Evolutionary conservation across 176 grass and related monocot genomes (phyloP).

Genomic region (Aegilops speltoides): DNA sequence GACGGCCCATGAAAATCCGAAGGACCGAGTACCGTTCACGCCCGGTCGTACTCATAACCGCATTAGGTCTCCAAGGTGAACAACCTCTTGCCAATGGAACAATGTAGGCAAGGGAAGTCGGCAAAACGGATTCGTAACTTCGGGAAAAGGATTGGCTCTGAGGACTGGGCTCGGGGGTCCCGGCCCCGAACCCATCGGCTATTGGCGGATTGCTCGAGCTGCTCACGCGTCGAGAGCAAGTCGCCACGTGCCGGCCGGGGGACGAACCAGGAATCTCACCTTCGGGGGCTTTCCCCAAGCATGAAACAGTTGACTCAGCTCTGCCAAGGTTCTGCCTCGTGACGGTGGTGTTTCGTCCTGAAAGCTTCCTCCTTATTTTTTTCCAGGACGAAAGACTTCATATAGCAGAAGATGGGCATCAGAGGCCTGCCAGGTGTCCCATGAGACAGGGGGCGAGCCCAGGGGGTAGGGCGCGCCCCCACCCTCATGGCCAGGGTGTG

Average conservation of each 20-base stretch:
- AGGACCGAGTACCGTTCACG: constrained; percentile 55
- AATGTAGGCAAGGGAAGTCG: constrained; percentile 74
- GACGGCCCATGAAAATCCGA: constrained; percentile 57
- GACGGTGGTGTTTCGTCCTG: too few species aligned
- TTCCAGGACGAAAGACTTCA: too few species aligned
- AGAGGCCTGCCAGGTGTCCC: too few species aligned
- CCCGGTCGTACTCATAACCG: constrained; percentile 61
- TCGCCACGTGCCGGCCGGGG: constrained; percentile 20
- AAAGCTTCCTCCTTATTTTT: too few species aligned
- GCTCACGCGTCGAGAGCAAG: constrained; percentile 29
- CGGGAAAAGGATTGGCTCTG: constrained; percentile 76
- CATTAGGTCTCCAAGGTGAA: constrained; percentile 77
- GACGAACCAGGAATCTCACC: constrained; percentile 8
- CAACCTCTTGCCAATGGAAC: constrained; percentile 59
- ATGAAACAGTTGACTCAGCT: too few species aligned
- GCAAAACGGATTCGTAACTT: constrained; percentile 84
- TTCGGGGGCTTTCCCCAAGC: too few species aligned
- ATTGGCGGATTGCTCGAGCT: constrained; percentile 35
- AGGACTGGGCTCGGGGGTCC: constrained; percentile 63
- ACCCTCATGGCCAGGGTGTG: too few species aligned
- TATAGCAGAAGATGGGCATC: too few species aligned
- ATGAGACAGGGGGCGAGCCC: too few species aligned
- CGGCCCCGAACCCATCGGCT: constrained; percentile 42
- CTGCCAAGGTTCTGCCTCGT: too few species aligned
- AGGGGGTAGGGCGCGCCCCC: too few species aligned